phyloP scores from a whole-genome alignment of 2,329 filamentous ascomycete species.

The Aspergillus glaucus region DNA sequence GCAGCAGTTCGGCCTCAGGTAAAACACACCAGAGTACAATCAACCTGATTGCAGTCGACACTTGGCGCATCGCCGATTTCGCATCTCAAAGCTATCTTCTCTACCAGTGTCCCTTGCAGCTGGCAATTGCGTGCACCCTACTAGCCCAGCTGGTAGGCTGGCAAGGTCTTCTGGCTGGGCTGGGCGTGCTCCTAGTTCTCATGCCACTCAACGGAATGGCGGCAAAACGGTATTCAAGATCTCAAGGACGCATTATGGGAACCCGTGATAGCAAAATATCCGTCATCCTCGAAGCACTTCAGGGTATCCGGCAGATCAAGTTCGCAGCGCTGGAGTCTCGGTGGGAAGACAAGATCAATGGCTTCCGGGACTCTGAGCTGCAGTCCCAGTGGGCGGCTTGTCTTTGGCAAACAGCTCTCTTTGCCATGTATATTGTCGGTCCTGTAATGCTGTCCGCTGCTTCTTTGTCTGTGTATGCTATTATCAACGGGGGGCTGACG shows the following conservation, averaged over 20 bases:
- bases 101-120: slow-evolving; percentile 55
- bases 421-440: slow-evolving; percentile 63
- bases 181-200: too few relatives aligned
- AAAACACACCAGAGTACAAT: slow-evolving; percentile 27
- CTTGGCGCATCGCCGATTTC: slow-evolving; percentile 63
- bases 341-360: slow-evolving; percentile 65
- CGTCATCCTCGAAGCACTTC: slow-evolving; percentile 68
- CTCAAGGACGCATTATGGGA: slow-evolving; percentile 64
- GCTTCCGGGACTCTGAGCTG: slow-evolving; percentile 60
- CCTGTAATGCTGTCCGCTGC: slow-evolving; percentile 65
- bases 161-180: slow-evolving; percentile 60
- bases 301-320: slow-evolving; percentile 79
- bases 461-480: slow-evolving; percentile 60
- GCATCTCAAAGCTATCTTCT: slow-evolving; percentile 61
- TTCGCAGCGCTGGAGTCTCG: slow-evolving; percentile 69
- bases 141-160: slow-evolving; percentile 66
- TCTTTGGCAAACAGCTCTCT: slow-evolving; percentile 53
- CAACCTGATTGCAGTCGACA: slow-evolving; percentile 72
- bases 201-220: too few relatives aligned
- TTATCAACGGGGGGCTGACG: slow-evolving; percentile 53
- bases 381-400: slow-evolving; percentile 62
- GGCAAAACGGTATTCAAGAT: too few relatives aligned
- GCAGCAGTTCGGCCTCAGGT: not conserved
- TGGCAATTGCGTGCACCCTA: slow-evolving; percentile 61
- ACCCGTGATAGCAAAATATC: slow-evolving; percentile 68